Base-by-base conservation (phyloP, 768 basidiomycete genomes). In the Nidula microcarpa region DNA sequence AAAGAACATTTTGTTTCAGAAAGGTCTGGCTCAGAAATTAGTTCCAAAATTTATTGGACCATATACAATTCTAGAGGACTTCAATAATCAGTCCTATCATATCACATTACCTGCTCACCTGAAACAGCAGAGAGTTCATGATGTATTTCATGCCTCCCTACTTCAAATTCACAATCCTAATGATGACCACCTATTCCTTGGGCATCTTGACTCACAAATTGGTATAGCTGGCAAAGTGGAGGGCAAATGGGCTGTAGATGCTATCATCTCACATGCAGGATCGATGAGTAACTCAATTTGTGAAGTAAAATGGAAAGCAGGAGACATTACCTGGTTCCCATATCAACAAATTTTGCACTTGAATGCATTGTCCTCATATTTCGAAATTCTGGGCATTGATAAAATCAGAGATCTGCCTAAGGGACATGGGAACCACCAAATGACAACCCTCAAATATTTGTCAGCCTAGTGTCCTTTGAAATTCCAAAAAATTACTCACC, bases 81-180 rank as follows among this genome's bases (percentile, higher is more conserved):
- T 41, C 39, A 1, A 16, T 4, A 41, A 41, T 16, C 2, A 41
- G 3, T 41, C 39, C 1, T 41, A 2, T 16, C 1, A 4, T 2
- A 16, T 41, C 3, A 4, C 11, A 1, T 41, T 41, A 41, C 39
- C 39, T 2, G 16, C 11, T 41, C 1, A 16, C 11, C 39, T 41
- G 11, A 41, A 41, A 16, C 13, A 18, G 13, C 2, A 33, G 13
- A 56, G 36, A 34, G 56, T 68, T 1, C 62, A 65, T 47, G 62
- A 65, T 4, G 62, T 56, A 0, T 75, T 73, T 58, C 73, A 76
- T 45, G 58, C 61, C 2, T 66, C 65, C 5, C 57, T 67, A 7
- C 58, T 76, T 0, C 23, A 55, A 0, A 57, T 54, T 2, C 62
- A 61, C 43, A 11, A 55, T 1, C 47, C 68, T 0, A 75, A 71